A percentile compares a stretch with the other conserved stretches of the same genome.
phyloP scores from a whole-genome alignment of 2,329 filamentous ascomycete genomes.

The Chrysosporium queenslandicum region DNA sequence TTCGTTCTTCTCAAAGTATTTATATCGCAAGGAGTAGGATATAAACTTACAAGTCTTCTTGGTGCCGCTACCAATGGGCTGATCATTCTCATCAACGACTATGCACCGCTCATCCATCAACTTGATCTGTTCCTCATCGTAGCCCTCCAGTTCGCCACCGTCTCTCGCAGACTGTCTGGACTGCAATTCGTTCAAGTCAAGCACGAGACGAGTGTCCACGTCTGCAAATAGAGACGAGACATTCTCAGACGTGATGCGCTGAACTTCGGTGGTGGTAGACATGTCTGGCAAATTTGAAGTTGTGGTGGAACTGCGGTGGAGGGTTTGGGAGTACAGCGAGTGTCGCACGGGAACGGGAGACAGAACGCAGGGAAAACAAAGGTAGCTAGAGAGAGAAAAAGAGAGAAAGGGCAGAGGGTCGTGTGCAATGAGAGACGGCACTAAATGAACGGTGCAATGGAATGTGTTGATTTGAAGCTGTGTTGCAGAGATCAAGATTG shows the following conservation, averaged over 20 bases:
- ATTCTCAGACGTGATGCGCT: slow-evolving; percentile 71
- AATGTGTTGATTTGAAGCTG: neutral
- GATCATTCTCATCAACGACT: slow-evolving; percentile 82
- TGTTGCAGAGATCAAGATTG: neutral
- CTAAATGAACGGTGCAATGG: neutral
- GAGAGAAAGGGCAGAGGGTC: neutral
- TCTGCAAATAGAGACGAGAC: slow-evolving; percentile 85
- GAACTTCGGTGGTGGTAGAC: slow-evolving; percentile 41
- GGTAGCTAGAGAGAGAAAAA: neutral
- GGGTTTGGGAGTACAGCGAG: no score
- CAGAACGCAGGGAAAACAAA: neutral
- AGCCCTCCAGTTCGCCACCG: slow-evolving; percentile 66
- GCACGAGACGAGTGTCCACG: slow-evolving; percentile 52
- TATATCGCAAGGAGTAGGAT: neutral
- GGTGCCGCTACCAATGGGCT: slow-evolving; percentile 88
- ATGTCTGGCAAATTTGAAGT: slow-evolving; percentile 22
- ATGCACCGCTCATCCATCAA: slow-evolving; percentile 99
- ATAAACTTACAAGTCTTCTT: slow-evolving; percentile 77
- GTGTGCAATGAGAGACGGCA: neutral
- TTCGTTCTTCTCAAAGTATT: neutral
- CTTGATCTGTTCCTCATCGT: slow-evolving; percentile 95
- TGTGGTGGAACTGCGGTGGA: no score
- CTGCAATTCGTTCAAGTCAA: slow-evolving; percentile 39
- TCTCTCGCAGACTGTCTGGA: slow-evolving; percentile 38
- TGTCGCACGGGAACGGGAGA: neutral